These are phyloP conservation scores for Bigelowiella natans DNA, from an alignment of 78 protist genomes.

Conservation along the genomic window DNA sequence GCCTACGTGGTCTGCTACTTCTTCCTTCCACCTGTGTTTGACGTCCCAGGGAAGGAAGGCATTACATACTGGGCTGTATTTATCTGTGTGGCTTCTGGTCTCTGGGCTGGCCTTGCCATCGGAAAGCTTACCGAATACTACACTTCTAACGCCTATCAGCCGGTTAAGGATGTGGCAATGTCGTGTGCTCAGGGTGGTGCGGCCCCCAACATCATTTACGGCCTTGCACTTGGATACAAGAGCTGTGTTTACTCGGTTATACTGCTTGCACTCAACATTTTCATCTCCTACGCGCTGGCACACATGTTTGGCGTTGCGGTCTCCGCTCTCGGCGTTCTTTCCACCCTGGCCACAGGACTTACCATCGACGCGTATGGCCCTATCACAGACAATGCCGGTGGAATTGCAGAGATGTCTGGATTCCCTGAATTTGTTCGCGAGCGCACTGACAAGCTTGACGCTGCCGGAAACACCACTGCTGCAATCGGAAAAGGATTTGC, in stretches of 20 bases:
- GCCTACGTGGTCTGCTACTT: not conserved
- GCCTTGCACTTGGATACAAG: constrained; percentile 36
- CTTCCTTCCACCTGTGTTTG: not conserved
- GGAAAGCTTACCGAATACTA: constrained; percentile 59
- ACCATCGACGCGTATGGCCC: constrained; percentile 59
- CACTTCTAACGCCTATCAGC: constrained; percentile 50
- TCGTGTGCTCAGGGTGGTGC: constrained; percentile 31
- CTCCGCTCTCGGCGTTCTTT: constrained; percentile 52
- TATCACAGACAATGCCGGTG: constrained; percentile 62
- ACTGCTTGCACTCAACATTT: constrained; percentile 16
- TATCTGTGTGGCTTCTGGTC: constrained; percentile 44
- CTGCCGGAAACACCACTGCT: constrained; percentile 65
- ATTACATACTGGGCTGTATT: not conserved
- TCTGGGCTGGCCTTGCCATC: constrained; percentile 40
- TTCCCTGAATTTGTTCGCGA: constrained; percentile 25
- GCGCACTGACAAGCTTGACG: constrained; percentile 55
- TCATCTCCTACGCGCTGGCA: not conserved
- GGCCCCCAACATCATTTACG: constrained; percentile 55
- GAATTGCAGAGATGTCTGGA: constrained; percentile 51
- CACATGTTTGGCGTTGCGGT: constrained; percentile 48
- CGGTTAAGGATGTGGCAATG: constrained; percentile 28
- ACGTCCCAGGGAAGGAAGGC: not conserved
- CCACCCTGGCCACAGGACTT: constrained; percentile 47
- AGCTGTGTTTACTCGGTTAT: constrained; percentile 31
- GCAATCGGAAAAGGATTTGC: constrained; percentile 69